Base-by-base conservation (phyloP, 768 basidiomycete species). In the Suillus occidentalis region DNA sequence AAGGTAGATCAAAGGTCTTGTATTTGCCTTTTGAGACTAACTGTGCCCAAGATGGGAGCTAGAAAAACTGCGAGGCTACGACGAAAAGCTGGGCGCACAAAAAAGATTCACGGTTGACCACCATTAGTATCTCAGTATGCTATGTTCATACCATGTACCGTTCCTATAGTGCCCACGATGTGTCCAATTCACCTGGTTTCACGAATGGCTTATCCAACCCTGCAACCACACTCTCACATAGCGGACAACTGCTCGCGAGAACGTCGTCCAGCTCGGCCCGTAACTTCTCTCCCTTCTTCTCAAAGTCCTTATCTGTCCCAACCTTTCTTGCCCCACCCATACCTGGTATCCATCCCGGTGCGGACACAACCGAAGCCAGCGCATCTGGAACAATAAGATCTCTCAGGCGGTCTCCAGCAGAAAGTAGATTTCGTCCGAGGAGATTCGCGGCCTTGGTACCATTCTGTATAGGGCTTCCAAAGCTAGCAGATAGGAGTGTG, bases 361-460 rank as follows among this genome's bases (percentile, higher is more conserved):
- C 84, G 1, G 90, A 87, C 62, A 99, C 91, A 25, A 94, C 85
- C 39, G 87, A 85, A 36, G 94, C 95, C 16, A 99, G 83, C 4
- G 95, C 92, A 71, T 99, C 97, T 14, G 97, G 97, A 9, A 98
- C 80, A 71, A 99, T 97, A 60, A 99, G 81, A 74, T 98, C 95
- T 50, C 95, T 85, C 61, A 99, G 77, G 63, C 87, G 86, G 76
- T 98, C 97, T 6, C 95, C 93, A 1, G 95, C 95, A 25, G 90
- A 92, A 31, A 95, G 86, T 20, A 97, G 79, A 71, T 92, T 93
- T 56, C 90, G 85, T 13, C 91, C 91, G 45, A 94, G 79, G 12
- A 88, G 77, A 70, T 87, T 88, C 12, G 89, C 86, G 40, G 86
- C 87, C 60, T 87, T 85, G 8, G 85, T 84, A 22, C 89, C 84